A percentile compares a stretch with the other conserved stretches of the same genome.
phyloP scores from a whole-genome alignment of 2,329 filamentous ascomycete genomes.

The Botryotinia calthae region DNA sequence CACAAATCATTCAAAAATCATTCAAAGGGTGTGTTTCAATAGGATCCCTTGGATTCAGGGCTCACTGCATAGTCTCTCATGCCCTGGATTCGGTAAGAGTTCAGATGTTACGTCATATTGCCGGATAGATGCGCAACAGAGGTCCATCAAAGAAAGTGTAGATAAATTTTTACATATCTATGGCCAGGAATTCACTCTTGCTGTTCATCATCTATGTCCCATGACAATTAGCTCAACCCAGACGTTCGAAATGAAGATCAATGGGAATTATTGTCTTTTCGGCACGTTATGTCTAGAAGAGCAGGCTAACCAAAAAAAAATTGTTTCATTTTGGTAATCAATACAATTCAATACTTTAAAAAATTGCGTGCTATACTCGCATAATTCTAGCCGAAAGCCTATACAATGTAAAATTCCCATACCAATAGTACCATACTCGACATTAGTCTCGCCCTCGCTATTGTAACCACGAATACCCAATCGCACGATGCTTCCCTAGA shows the following conservation, averaged over 20 bases:
- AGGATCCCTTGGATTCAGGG: not conserved
- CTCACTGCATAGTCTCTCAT: not conserved
- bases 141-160: no score
- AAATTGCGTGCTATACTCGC: no score
- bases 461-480: fast-evolving
- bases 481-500: not conserved
- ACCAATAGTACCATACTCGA: not conserved
- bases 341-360: not conserved
- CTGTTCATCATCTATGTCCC: fast-evolving
- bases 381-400: no score
- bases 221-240: not conserved
- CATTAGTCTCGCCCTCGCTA: not conserved
- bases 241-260: not conserved
- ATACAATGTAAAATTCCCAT: not conserved
- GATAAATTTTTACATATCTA: not conserved
- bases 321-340: not conserved
- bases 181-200: not conserved
- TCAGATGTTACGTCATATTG: no score
- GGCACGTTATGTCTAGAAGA: not conserved
- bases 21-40: fast-evolving
- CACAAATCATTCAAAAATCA: fast-evolving
- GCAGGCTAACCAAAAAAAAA: not conserved
- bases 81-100: no score
- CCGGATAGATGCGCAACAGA: not conserved
- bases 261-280: no score